Evolutionary conservation across 2,329 filamentous ascomycete species (phyloP), one percentile per base, ranked within the genome.

Genomic region (Ceratocystis smalleyi): DNA sequence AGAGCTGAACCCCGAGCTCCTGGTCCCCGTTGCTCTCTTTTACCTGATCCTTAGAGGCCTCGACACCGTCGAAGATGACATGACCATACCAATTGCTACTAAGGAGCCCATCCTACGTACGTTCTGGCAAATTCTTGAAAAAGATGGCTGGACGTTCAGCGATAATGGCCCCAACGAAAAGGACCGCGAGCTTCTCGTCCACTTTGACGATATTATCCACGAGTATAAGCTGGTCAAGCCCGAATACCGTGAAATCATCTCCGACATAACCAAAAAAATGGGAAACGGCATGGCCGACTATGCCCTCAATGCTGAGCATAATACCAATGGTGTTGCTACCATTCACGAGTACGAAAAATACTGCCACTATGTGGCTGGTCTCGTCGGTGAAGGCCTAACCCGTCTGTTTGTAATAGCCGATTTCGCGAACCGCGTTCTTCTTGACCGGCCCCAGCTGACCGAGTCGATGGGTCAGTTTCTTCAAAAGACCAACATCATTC

Each of bases 251-350:
- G 82, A 80, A 5, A 91, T 97, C 72, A 94, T 99, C 75, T 86
- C 87, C 75, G 92, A 97, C 70, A 96, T 97, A 72, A 90, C 91
- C 40, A 79, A 85, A 71, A 88, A 90, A 77, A 99, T 99, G 94
- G 92, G 91, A 68, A 91, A 97, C 71, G 94, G 94, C 69, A 99
- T 99, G 94, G 94, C 94, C 32, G 92, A 99, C 76, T 99, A 95
- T 73, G 88, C 83, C 49, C 80, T 88, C 69, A 94, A 95, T 70
- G 86, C 89, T 15, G 89, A 94, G 70, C 82, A 88, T 75, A 89
- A 91, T 70, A 78, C 82, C 68, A 84, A 90, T 66, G 90, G 90
- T 59, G 86, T 97, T 66, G 81, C 90, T 72, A 92, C 88, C 0
- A 77, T 95, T 69, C 81, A 86, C 62, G 91, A 97, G 70, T 99